phyloP scores from a whole-genome alignment of 345 rosid genomes.

The Populus deltoides region DNA sequence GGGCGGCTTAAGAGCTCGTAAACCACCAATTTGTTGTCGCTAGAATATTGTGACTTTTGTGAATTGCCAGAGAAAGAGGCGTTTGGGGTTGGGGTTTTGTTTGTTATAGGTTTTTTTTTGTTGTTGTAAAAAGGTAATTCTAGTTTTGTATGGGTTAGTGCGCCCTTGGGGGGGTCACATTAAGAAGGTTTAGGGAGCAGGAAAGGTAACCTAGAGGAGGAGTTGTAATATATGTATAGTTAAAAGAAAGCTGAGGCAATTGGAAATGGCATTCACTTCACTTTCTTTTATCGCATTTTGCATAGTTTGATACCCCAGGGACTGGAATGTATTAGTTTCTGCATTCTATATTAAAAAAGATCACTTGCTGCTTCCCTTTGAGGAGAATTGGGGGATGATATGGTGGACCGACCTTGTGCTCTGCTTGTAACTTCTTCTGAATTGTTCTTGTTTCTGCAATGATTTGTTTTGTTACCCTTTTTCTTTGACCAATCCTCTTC shows the following conservation, averaged over 20 bases:
- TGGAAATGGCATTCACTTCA: background rate
- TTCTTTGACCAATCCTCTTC: too few species aligned
- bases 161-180: background rate
- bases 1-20: background rate
- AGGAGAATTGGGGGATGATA: background rate
- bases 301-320: background rate
- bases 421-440: background rate
- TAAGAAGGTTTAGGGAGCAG: background rate
- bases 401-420: background rate
- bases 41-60: background rate
- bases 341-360: background rate
- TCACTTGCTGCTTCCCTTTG: background rate
- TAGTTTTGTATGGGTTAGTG: background rate
- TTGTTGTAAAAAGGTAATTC: constrained; percentile 2
- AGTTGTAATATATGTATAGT: constrained; percentile 18
- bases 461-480: background rate
- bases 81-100: background rate
- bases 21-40: background rate
- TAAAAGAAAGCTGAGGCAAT: background rate
- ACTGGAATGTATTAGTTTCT: background rate
- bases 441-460: too few species aligned
- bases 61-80: background rate
- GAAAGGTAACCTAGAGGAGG: background rate
- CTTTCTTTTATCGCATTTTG: background rate
- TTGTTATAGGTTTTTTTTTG: background rate